These are phyloP conservation scores for Elsinoe batatas DNA, from an alignment of 2,329 filamentous ascomycete genomes.

Conservation along the genomic window DNA sequence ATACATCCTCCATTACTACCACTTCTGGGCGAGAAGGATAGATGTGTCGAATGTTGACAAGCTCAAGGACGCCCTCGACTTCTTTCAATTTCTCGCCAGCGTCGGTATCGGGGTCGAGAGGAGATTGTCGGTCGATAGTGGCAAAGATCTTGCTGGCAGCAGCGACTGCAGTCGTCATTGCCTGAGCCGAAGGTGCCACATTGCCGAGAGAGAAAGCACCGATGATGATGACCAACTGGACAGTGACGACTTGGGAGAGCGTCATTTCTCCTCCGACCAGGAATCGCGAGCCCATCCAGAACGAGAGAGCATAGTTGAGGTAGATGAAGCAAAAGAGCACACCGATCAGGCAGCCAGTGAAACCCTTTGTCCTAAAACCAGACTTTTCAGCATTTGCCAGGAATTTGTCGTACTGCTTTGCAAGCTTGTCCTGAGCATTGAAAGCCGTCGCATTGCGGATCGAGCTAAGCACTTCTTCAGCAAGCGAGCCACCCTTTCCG, in stretches of 20 bases:
- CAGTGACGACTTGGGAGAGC: slow-evolving; percentile 66
- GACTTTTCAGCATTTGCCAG: slow-evolving; percentile 62
- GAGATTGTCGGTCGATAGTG: slow-evolving; percentile 81
- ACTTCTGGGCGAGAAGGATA: slow-evolving; percentile 91
- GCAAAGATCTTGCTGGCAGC: slow-evolving; percentile 87
- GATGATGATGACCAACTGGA: slow-evolving; percentile 84
- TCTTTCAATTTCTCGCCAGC: slow-evolving; percentile 63
- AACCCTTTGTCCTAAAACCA: slow-evolving; percentile 65
- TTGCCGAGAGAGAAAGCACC: slow-evolving; percentile 87
- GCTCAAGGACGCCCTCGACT: slow-evolving; percentile 67
- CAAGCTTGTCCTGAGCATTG: slow-evolving; percentile 85
- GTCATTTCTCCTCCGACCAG: slow-evolving; percentile 55
- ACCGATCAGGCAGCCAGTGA: slow-evolving; percentile 69
- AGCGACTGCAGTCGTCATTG: slow-evolving; percentile 72
- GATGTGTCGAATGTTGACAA: slow-evolving; percentile 79
- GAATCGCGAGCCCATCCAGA: slow-evolving; percentile 77
- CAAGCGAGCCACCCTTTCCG: slow-evolving; percentile 74
- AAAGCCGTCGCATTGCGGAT: slow-evolving; percentile 89
- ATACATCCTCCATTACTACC: slow-evolving; percentile 75
- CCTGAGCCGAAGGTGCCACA: slow-evolving; percentile 73
- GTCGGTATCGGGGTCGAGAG: slow-evolving; percentile 65
- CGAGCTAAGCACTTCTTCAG: slow-evolving; percentile 89
- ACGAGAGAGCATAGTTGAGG: slow-evolving; percentile 75
- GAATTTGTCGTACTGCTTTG: slow-evolving; percentile 71
- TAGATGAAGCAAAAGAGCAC: slow-evolving; percentile 77